Conservation (phyloP, 1,284 basidiomycete species). For the Sphagnurus paluster region DNA sequence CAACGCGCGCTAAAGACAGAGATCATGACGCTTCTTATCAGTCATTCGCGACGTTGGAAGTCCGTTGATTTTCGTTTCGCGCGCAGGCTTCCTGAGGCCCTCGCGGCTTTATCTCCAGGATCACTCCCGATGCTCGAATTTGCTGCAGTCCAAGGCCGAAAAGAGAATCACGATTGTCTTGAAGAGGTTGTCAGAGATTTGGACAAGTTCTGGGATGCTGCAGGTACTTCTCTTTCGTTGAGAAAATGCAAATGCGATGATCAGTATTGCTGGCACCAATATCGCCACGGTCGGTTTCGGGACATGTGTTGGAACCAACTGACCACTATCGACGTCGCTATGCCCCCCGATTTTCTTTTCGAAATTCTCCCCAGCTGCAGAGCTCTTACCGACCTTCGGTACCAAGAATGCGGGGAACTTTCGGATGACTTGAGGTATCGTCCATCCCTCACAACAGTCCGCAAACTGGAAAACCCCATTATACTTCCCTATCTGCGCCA, state of each 20-base stretch:
- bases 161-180: background rate
- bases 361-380: constrained; percentile 8
- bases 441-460: too few relatives aligned
- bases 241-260: constrained; percentile 3
- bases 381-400: constrained; percentile 11
- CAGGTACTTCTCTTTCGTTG: constrained; percentile 5
- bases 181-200: background rate
- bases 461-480: too few relatives aligned
- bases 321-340: constrained; percentile 11
- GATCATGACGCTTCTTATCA: constrained; percentile 1
- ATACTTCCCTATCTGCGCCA: too few relatives aligned
- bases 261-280: too few relatives aligned
- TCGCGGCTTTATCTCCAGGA: background rate
- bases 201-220: constrained; percentile 4
- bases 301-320: constrained; percentile 10
- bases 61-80: constrained; percentile 8
- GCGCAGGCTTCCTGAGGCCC: background rate
- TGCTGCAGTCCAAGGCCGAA: constrained; percentile 2
- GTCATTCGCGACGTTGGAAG: constrained; percentile 9
- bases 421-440: background rate
- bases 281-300: background rate
- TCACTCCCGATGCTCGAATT: constrained; percentile 4
- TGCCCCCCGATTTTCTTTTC: constrained; percentile 7
- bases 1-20: background rate
- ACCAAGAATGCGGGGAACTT: background rate